Conservation (phyloP, 768 basidiomycete species). For the Serendipita sp. region DNA sequence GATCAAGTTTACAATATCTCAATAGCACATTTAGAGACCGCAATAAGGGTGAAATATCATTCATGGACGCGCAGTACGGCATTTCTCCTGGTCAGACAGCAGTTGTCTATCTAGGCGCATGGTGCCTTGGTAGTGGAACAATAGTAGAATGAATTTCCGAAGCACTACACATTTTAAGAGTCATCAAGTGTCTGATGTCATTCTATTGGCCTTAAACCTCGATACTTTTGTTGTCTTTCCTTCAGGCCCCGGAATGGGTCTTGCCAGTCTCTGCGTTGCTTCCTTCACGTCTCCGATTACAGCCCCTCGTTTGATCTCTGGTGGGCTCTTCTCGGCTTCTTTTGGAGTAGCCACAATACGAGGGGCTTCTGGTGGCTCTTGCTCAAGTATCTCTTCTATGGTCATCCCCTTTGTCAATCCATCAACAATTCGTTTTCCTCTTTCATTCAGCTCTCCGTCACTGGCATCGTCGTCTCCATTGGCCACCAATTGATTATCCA, state of each 20-base stretch:
- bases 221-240: not conserved
- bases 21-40: constrained; percentile 15
- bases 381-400: not conserved
- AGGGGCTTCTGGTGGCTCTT: not conserved
- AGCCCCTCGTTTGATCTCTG: not conserved
- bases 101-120: constrained; percentile 51
- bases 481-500: not conserved
- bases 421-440: constrained; percentile 1
- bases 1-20: constrained; percentile 13
- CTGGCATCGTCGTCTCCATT: not conserved
- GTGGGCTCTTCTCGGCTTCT: not conserved
- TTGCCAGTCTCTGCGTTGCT: not conserved
- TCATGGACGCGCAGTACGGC: constrained; percentile 45
- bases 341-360: not conserved
- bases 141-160: not conserved
- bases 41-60: constrained; percentile 26
- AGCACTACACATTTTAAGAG: not conserved
- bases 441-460: not conserved
- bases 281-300: not conserved
- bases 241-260: not conserved
- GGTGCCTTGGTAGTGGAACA: constrained; percentile 63
- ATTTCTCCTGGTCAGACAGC: constrained; percentile 72
- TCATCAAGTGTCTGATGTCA: not conserved
- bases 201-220: not conserved
- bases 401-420: not conserved